Evolutionary conservation across 202 grass and related monocot genomes (phyloP), one percentile per base, ranked within the genome.

Genomic region (Bolboschoenoplectus hybrid): DNA sequence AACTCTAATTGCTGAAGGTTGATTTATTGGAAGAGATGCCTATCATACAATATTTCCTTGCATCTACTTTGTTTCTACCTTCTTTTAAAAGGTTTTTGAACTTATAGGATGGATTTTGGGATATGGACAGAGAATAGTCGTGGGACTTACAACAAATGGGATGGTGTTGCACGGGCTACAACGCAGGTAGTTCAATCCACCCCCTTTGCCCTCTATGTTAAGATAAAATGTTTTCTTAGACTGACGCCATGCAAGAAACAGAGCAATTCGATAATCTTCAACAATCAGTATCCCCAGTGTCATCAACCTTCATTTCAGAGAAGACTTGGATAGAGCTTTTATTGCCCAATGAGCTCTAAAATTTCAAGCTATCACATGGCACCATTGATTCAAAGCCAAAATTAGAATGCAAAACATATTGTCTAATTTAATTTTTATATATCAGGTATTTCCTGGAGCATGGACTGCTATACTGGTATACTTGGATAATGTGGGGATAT

Each of bases 121-220:
- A 53, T 83, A 36, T 98, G 96, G 96, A 98, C 93, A 38, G 96
- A 98, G 17, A 98, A 92, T 80, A 95, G 93, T 63, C 93, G 93
- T 1, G 87, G 96, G 38, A 94, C 91, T n/a, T 98, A 98, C 72
- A 98, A 98, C 81, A 98, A 98, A 92, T 98, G 96, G 96, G 96
- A 98, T 88, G 96, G 96, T 52, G 96, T 98, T 84, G 96, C 93
- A 84, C 93, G 93, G 53, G 92, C 92, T 70, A 98, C 96, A 83
- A 91, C 90, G 63, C 96, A 98, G 90, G 96, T 98, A 65, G 19
- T 78, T 39, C 3, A 16, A 63, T 88, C 32, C 1, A 78, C 5
- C 51, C 50, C 74, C 13, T 58, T 60, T n/a, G 26, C 71, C 41
- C 35, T 17, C 12, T 4, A 39, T 41, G 13, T 41, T 40, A 40